Percentiles rank a stretch among this genome's conserved stretches.
Evolutionary conservation across 495 filamentous ascomycete species (phyloP).

Genomic region (Xylaria intraflava): DNA sequence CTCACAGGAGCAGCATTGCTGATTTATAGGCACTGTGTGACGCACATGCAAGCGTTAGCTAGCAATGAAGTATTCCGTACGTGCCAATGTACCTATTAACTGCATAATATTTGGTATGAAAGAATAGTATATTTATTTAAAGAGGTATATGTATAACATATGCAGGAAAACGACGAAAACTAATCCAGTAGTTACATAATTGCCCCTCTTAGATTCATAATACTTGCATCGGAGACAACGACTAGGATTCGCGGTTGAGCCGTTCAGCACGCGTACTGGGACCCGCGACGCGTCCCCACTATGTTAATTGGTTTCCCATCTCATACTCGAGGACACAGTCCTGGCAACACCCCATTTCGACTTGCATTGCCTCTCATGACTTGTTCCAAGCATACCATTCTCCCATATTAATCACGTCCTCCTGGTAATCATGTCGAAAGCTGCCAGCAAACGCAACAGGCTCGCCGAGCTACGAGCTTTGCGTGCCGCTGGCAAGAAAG

Average conservation of each 20-base stretch:
- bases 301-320: conserved; percentile 1
- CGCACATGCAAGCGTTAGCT: too few relatives aligned
- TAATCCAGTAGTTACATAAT: too few relatives aligned
- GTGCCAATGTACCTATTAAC: too few relatives aligned
- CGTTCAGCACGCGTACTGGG: conserved; percentile 2
- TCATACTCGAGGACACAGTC: background rate
- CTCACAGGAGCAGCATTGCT: too few relatives aligned
- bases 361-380: background rate
- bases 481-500: conserved; percentile 83
- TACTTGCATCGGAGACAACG: too few relatives aligned
- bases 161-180: too few relatives aligned
- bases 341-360: background rate
- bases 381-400: background rate
- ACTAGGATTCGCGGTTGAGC: background rate
- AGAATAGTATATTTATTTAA: too few relatives aligned
- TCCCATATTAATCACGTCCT: background rate
- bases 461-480: conserved; percentile 80
- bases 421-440: conserved; percentile 35
- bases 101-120: too few relatives aligned
- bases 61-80: too few relatives aligned
- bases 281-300: conserved; percentile 10
- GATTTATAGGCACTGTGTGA: too few relatives aligned
- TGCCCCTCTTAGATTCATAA: too few relatives aligned
- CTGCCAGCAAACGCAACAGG: conserved; percentile 38
- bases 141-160: too few relatives aligned